Evolutionary conservation across 2,329 filamentous ascomycete species (phyloP).

Genomic region (Pestalotiopsis sp.): DNA sequence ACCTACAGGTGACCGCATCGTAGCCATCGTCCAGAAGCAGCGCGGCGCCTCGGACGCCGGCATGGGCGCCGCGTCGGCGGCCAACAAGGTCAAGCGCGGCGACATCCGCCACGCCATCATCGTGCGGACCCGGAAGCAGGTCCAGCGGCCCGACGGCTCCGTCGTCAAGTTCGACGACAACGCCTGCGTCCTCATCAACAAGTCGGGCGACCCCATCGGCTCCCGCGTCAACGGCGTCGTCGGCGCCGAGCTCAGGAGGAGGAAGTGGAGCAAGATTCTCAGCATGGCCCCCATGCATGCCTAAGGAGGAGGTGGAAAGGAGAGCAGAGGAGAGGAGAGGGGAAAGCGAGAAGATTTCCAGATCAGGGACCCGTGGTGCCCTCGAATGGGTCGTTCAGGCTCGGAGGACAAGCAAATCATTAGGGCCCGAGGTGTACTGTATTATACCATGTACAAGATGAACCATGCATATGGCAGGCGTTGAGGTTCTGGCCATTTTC

Average conservation of each 20-base stretch:
- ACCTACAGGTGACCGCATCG: conserved; percentile 82
- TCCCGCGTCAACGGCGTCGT: conserved; percentile 91
- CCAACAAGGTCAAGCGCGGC: conserved; percentile 93
- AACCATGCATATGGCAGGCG: conserved; percentile 20
- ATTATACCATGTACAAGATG: conserved; percentile 8
- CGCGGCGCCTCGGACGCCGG: conserved; percentile 75
- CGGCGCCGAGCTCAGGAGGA: conserved; percentile 83
- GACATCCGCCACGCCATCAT: conserved; percentile 96
- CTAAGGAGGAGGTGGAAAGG: conserved; percentile 31
- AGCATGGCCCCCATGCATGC: conserved; percentile 81
- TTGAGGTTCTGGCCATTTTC: conserved; percentile 13
- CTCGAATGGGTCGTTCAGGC: background rate
- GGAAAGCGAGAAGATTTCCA: background rate
- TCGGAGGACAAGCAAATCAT: background rate
- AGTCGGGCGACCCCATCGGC: conserved; percentile 92
- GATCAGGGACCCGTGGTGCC: no score
- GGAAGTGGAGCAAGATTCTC: conserved; percentile 98
- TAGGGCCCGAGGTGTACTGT: conserved; percentile 12
- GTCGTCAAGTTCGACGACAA: conserved; percentile 96
- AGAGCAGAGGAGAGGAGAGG: no score
- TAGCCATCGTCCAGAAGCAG: conserved; percentile 97
- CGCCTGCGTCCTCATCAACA: conserved; percentile 96
- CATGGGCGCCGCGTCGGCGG: conserved; percentile 71
- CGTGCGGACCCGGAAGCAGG: conserved; percentile 87
- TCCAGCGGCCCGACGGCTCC: conserved; percentile 84